Evolutionary conservation across 2,329 filamentous ascomycete species (phyloP).

Genomic region (Ramichloridium luteum): DNA sequence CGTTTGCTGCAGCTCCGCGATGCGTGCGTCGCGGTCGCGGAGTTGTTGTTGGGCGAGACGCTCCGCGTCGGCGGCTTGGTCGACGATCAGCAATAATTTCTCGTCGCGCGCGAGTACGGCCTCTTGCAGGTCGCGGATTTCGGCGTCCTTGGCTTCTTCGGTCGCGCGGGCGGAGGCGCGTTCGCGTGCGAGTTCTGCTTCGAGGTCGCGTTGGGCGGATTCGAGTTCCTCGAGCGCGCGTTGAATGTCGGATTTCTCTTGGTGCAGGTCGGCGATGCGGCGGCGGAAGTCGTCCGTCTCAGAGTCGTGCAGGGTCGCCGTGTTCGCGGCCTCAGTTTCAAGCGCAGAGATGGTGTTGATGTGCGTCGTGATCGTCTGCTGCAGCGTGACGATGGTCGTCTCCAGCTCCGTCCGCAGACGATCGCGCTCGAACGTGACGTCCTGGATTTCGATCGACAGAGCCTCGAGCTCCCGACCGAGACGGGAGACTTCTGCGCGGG

Average conservation of each 20-base stretch:
- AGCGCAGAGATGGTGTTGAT: conserved; percentile 18
- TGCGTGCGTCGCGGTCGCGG: conserved; percentile 27
- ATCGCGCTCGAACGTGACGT: conserved; percentile 8
- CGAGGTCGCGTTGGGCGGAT: conserved; percentile 20
- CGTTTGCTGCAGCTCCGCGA: conserved; percentile 22
- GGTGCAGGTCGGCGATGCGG: conserved; percentile 23
- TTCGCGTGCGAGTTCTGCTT: conserved; percentile 25
- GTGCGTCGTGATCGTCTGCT: conserved; percentile 14
- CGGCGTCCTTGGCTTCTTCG: conserved; percentile 21
- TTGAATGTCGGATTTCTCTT: conserved; percentile 12
- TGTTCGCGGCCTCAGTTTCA: conserved; percentile 14
- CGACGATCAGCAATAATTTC: conserved; percentile 22
- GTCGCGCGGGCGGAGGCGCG: conserved; percentile 25
- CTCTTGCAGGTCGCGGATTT: conserved; percentile 21
- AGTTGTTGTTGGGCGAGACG: conserved; percentile 30
- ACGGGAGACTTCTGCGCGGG: conserved; percentile 9
- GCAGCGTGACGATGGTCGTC: conserved; percentile 16
- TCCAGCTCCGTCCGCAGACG: conserved; percentile 17
- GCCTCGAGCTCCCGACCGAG: conserved; percentile 13
- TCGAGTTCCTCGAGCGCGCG: conserved; percentile 16
- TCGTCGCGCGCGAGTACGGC: conserved; percentile 23
- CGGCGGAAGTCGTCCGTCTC: conserved; percentile 24
- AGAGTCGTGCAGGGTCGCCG: conserved; percentile 18
- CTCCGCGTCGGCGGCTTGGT: conserved; percentile 27
- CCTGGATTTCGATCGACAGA: conserved; percentile 13